Evolutionary conservation across 2,329 filamentous ascomycete species (phyloP).

Genomic region (Penicillium griseofulvum): DNA sequence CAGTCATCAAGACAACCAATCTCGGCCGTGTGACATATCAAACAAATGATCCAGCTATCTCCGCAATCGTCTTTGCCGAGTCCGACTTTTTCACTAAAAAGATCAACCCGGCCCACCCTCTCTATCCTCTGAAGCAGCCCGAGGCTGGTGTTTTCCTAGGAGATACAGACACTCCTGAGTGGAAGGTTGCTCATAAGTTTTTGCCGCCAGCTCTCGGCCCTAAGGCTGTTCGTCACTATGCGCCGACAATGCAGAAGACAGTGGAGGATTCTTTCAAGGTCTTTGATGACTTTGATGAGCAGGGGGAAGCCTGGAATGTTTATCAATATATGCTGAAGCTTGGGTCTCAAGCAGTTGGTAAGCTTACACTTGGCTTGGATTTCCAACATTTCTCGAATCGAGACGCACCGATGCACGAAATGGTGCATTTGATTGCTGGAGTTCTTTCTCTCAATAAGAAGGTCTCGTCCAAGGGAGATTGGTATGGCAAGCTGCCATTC

Average conservation of each 20-base stretch:
- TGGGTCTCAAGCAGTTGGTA: slow-evolving; percentile 45
- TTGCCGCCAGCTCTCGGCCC: slow-evolving; percentile 19
- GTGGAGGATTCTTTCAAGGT: slow-evolving; percentile 52
- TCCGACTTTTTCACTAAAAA: slow-evolving; percentile 55
- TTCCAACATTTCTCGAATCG: slow-evolving; percentile 44
- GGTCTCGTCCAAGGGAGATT: slow-evolving; percentile 53
- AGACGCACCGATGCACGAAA: slow-evolving; percentile 51
- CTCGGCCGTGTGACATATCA: slow-evolving; percentile 52
- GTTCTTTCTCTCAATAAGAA: slow-evolving; percentile 59
- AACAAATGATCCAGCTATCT: slow-evolving; percentile 52
- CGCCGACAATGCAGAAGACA: slow-evolving; percentile 57
- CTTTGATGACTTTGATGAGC: slow-evolving; percentile 50
- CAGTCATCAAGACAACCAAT: slow-evolving; percentile 53
- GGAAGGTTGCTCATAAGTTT: slow-evolving; percentile 58
- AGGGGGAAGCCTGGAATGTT: slow-evolving; percentile 47
- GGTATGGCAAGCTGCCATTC: slow-evolving; percentile 59
- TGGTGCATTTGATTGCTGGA: slow-evolving; percentile 53
- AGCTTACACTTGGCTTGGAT: slow-evolving; percentile 46
- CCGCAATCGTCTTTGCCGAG: slow-evolving; percentile 50
- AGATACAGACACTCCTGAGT: slow-evolving; percentile 33
- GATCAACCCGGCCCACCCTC: slow-evolving; percentile 40
- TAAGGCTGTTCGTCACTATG: slow-evolving; percentile 42
- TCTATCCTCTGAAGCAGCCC: slow-evolving; percentile 27
- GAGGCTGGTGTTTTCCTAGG: slow-evolving; percentile 33
- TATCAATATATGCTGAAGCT: slow-evolving; percentile 53